Conservation (phyloP, 768 basidiomycete genomes). For the Boletellus ananas region DNA sequence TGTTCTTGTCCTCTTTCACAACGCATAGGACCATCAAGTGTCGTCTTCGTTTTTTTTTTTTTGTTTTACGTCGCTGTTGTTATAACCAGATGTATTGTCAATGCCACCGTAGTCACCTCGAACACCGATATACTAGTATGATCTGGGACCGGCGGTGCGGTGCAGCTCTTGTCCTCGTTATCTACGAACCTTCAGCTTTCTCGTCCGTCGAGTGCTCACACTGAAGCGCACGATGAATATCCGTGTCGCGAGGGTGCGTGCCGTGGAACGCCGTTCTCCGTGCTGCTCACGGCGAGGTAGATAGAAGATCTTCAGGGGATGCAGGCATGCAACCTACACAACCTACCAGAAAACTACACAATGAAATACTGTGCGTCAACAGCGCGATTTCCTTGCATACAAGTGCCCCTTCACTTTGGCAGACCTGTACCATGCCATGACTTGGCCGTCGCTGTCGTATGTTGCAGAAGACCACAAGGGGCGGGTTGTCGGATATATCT, state of each 20-base stretch:
- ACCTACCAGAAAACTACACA: slow-evolving; percentile 88
- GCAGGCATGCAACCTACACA: slow-evolving; percentile 92
- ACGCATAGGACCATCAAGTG: slow-evolving; percentile 13
- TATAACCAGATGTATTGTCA: slow-evolving; percentile 20
- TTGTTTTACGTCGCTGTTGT: slow-evolving; percentile 23
- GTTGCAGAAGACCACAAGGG: slow-evolving; percentile 90
- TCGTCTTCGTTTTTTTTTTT: slow-evolving; percentile 7
- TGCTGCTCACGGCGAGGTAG: slow-evolving; percentile 38
- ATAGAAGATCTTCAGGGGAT: slow-evolving; percentile 86
- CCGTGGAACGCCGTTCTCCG: not conserved
- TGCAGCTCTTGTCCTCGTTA: no score
- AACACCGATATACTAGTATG: not conserved
- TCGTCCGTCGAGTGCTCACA: not conserved
- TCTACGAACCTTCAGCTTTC: not conserved
- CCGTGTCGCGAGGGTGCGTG: slow-evolving; percentile 28
- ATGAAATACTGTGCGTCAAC: slow-evolving; percentile 66
- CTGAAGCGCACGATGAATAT: slow-evolving; percentile 23
- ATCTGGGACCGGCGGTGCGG: slow-evolving; percentile 5
- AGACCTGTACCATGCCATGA: slow-evolving; percentile 89
- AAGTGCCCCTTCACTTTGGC: not conserved
- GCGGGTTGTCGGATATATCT: slow-evolving; percentile 88
- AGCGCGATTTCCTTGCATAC: not conserved
- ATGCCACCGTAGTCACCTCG: slow-evolving; percentile 18
- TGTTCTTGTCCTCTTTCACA: slow-evolving; percentile 5
- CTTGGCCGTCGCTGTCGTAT: slow-evolving; percentile 92